These are phyloP conservation scores for Syzygium syzygioides DNA, from an alignment of 441 rosid genomes.

Conservation along the genomic window DNA sequence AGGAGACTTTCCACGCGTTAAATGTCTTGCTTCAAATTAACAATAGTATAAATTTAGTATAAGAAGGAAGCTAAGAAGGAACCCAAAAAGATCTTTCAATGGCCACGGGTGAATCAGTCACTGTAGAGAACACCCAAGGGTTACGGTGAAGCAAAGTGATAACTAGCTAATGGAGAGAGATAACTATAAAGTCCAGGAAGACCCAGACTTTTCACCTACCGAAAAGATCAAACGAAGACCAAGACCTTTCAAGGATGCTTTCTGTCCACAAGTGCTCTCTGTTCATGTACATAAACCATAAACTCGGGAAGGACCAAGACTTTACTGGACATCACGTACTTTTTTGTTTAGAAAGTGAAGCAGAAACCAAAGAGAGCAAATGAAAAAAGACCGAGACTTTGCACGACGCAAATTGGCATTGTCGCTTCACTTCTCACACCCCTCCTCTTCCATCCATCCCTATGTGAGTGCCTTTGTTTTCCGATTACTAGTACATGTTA, in stretches of 20 bases:
- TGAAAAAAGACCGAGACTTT: rapidly evolving
- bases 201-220: no score
- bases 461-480: neutral
- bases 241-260: no score
- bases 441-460: neutral
- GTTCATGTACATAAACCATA: neutral
- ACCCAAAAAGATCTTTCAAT: no score
- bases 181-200: no score
- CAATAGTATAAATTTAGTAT: neutral
- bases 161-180: no score
- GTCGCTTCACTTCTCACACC: neutral
- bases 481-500: neutral
- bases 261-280: no score
- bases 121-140: no score
- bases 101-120: no score
- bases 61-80: no score
- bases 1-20: neutral
- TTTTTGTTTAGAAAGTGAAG: neutral
- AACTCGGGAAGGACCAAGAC: neutral
- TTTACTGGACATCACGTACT: neutral
- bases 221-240: no score
- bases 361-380: neutral
- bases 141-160: no score
- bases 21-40: neutral
- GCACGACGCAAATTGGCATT: neutral